A percentile compares a stretch with the other conserved stretches of the same genome.
These are phyloP conservation scores for Saccharomycopsis hybrid DNA, from an alignment of 1,139 yeast species.

Conservation along the genomic window DNA sequence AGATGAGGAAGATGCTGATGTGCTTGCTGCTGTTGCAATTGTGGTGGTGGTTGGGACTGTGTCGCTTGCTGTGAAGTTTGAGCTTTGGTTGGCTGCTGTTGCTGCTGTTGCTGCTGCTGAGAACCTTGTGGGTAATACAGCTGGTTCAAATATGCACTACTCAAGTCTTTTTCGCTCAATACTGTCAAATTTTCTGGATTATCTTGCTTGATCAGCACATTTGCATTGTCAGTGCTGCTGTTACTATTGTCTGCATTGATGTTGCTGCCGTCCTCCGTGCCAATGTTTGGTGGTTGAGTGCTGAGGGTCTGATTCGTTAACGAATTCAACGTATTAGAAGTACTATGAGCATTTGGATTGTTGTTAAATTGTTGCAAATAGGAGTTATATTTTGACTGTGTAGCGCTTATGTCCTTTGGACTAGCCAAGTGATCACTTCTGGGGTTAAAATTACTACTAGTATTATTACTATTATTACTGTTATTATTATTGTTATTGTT, in stretches of 20 bases:
- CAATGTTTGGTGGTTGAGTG: neutral
- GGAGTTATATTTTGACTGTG: constrained; percentile 10
- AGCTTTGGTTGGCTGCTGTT: neutral
- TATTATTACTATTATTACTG: too few species aligned
- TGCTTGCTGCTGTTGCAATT: too few species aligned
- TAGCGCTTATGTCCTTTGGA: constrained; percentile 3
- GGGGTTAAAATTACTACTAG: too few species aligned
- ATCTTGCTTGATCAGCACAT: too few species aligned
- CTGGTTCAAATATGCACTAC: neutral
- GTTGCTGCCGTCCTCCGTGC: neutral
- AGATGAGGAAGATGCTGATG: too few species aligned
- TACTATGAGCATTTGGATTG: neutral
- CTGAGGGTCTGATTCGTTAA: constrained; percentile 14
- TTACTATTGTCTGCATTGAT: neutral
- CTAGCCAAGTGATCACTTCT: too few species aligned
- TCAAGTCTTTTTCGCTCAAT: too few species aligned
- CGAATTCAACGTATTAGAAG: constrained; percentile 14
- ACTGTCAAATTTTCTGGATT: too few species aligned
- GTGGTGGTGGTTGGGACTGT: neutral
- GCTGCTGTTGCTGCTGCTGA: neutral
- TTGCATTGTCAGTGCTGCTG: constrained; percentile 7
- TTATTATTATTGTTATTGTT: neutral
- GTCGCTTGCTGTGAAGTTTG: neutral
- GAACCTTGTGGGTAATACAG: neutral
- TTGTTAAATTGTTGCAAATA: constrained; percentile 4